Conservation (phyloP, 2,329 filamentous ascomycete species). For the Tolypocladium capitatum region DNA sequence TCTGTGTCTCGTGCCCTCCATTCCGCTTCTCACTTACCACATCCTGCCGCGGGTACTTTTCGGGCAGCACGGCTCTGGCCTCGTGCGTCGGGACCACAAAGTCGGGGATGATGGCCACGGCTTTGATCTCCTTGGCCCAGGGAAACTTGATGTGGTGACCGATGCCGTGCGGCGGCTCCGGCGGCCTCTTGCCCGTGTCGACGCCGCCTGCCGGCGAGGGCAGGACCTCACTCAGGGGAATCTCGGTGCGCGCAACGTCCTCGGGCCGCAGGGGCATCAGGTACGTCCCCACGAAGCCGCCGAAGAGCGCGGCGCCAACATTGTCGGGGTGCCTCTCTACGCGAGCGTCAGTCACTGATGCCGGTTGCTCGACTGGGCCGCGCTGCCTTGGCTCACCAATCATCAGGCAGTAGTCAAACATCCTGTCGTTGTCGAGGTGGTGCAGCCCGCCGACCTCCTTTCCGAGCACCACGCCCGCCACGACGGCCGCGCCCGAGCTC, state of each 20-base stretch:
- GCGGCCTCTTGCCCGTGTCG: slow-evolving; percentile 77
- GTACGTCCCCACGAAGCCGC: slow-evolving; percentile 94
- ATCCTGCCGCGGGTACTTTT: slow-evolving; percentile 65
- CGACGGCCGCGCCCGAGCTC: slow-evolving; percentile 90
- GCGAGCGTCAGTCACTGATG: neutral
- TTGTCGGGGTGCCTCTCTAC: slow-evolving; percentile 82
- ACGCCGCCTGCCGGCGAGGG: slow-evolving; percentile 80
- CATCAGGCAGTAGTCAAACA: slow-evolving; percentile 96
- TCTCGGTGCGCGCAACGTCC: slow-evolving; percentile 82
- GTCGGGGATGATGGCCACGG: slow-evolving; percentile 87
- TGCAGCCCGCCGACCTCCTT: slow-evolving; percentile 76
- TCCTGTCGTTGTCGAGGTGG: slow-evolving; percentile 59
- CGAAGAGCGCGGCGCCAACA: slow-evolving; percentile 87
- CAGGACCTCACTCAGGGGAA: slow-evolving; percentile 85
- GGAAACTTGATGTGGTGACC: slow-evolving; percentile 93
- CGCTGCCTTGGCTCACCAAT: slow-evolving; percentile 44
- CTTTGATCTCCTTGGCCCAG: slow-evolving; percentile 92
- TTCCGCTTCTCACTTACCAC: slow-evolving; percentile 45
- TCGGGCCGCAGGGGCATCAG: slow-evolving; percentile 82
- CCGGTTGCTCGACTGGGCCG: neutral
- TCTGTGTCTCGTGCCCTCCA: no score
- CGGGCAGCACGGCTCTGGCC: slow-evolving; percentile 73
- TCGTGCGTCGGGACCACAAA: slow-evolving; percentile 94
- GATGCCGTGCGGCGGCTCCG: slow-evolving; percentile 80
- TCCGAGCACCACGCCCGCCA: slow-evolving; percentile 84